phyloP scores from a whole-genome alignment of 441 rosid species.

The Adansonia gregorii region DNA sequence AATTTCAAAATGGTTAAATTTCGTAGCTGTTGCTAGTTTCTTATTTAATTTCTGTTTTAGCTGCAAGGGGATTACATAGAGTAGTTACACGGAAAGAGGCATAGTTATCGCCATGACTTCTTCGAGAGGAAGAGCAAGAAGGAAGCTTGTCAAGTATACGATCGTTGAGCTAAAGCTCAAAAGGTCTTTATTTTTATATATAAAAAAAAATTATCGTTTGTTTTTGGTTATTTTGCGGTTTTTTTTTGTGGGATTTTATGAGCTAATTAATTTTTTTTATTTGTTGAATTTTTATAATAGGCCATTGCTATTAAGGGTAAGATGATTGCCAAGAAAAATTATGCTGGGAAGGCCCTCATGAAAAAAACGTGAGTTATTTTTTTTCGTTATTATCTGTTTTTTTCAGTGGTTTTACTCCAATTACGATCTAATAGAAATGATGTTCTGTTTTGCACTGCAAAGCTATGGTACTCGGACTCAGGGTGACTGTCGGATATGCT shows the following conservation, averaged over 20 bases:
- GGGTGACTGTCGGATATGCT: no score
- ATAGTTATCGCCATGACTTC: slow-evolving; percentile 77
- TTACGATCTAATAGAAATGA: not conserved
- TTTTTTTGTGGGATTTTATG: not conserved
- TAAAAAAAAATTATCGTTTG: not conserved
- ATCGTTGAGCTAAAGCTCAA: slow-evolving; percentile 69
- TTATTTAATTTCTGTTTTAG: slow-evolving; percentile 33
- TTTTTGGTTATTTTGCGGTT: not conserved
- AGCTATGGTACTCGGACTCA: no score
- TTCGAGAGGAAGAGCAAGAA: slow-evolving; percentile 82
- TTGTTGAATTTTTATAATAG: slow-evolving; percentile 33
- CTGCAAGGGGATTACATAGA: slow-evolving; percentile 94
- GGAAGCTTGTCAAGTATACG: slow-evolving; percentile 87
- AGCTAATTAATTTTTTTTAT: slow-evolving; percentile 6
- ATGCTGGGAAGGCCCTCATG: slow-evolving; percentile 91
- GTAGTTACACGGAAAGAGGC: slow-evolving; percentile 69
- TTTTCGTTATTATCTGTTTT: not conserved
- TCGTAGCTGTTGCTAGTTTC: slow-evolving; percentile 2
- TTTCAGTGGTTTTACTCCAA: not conserved
- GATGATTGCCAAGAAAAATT: slow-evolving; percentile 89
- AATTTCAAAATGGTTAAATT: not conserved
- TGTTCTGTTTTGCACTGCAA: not conserved
- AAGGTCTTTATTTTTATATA: slow-evolving; percentile 39
- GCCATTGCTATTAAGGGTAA: slow-evolving; percentile 91
- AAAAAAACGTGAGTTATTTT: slow-evolving; percentile 74